phyloP scores from a whole-genome alignment of 768 basidiomycete species.

The Chalciporus chontae region DNA sequence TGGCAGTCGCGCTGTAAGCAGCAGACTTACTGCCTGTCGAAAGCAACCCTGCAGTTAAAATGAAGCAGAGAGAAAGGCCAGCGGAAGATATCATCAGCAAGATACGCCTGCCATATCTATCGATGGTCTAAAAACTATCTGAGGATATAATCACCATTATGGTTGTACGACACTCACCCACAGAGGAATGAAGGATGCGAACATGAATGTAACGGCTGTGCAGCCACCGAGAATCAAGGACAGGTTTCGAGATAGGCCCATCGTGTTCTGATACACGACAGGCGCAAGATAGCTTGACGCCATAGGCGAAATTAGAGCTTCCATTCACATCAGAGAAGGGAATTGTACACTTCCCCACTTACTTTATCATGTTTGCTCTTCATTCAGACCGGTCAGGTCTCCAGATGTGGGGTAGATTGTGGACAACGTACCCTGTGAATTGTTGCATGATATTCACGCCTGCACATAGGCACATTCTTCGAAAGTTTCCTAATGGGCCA shows the following conservation, averaged over 20 bases:
- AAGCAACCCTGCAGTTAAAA: conserved; percentile 32
- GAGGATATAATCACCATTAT: background rate
- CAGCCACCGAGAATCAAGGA: conserved; percentile 39
- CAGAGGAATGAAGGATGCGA: conserved; percentile 40
- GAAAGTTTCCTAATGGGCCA: conserved; percentile 36
- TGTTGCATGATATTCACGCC: conserved; percentile 41
- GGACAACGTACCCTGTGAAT: conserved; percentile 35
- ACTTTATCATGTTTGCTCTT: background rate
- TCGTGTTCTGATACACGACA: conserved; percentile 40
- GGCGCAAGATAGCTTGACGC: conserved; percentile 32
- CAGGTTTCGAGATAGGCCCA: conserved; percentile 38
- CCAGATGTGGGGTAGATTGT: background rate
- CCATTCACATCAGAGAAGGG: background rate
- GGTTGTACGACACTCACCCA: conserved; percentile 23
- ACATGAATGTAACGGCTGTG: conserved; percentile 38
- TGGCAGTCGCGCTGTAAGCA: conserved; percentile 36
- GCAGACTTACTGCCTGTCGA: conserved; percentile 17
- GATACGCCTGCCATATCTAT: conserved; percentile 37
- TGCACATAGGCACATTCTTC: conserved; percentile 37
- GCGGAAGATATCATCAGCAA: conserved; percentile 37
- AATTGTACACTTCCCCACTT: background rate
- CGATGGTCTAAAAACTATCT: conserved; percentile 31
- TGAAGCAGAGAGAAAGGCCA: conserved; percentile 37
- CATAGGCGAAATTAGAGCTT: background rate
- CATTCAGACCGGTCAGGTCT: no score